A percentile compares a stretch with the other conserved stretches of the same genome.
phyloP scores from a whole-genome alignment of 2,329 filamentous ascomycete genomes.

The Colletotrichum agaves region DNA sequence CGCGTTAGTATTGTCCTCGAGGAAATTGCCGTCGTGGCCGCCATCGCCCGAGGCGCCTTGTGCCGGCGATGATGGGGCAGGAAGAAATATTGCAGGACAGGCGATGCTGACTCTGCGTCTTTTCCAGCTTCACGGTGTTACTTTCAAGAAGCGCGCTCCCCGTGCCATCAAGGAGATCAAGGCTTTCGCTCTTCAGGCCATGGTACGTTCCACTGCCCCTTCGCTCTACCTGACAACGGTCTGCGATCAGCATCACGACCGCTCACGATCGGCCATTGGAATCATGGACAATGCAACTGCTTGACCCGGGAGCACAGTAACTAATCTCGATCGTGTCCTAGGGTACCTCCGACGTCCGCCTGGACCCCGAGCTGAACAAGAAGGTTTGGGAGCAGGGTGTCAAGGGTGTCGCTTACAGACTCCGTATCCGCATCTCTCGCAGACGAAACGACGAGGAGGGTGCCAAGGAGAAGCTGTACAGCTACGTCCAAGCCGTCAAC shows the following conservation, averaged over 20 bases:
- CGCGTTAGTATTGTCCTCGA: conserved; percentile 54
- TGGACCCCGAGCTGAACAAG: conserved; percentile 99
- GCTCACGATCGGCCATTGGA: not conserved
- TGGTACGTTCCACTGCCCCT: conserved; percentile 74
- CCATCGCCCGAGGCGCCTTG: not conserved
- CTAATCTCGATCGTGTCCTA: conserved; percentile 53
- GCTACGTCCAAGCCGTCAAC: conserved; percentile 99
- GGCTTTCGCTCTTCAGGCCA: conserved; percentile 89
- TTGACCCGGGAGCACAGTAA: not conserved
- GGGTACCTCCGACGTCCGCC: conserved; percentile 96
- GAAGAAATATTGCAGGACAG: not conserved
- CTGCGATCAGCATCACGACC: not conserved
- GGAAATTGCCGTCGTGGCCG: conserved; percentile 39
- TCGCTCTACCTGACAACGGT: conserved; percentile 2
- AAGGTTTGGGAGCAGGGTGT: conserved; percentile 99
- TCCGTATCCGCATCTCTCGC: conserved; percentile 98
- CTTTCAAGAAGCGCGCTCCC: conserved; percentile 99
- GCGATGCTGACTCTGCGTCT: conserved; percentile 47
- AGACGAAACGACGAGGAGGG: conserved; percentile 99
- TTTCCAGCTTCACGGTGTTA: conserved; percentile 88
- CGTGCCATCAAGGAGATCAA: conserved; percentile 99
- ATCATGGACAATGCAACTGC: not conserved
- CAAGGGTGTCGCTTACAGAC: conserved; percentile 98
- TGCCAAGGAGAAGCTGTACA: conserved; percentile 99
- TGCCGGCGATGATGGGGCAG: conserved; percentile 5